phyloP scores from a whole-genome alignment of 2,329 filamentous ascomycete species.

The Epicoccum sorghinum region DNA sequence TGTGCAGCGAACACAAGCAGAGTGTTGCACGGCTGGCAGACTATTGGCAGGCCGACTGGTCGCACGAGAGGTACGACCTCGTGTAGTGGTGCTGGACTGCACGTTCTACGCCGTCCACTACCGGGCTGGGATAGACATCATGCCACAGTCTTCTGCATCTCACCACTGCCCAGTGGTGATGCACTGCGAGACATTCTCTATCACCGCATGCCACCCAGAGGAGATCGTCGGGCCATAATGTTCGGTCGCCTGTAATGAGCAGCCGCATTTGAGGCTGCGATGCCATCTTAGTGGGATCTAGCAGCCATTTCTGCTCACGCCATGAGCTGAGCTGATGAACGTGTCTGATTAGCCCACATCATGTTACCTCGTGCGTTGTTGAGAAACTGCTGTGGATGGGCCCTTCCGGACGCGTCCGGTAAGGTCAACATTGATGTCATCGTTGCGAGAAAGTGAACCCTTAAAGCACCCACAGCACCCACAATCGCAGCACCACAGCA shows the following conservation, averaged over 20 bases:
- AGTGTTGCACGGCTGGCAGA: no score
- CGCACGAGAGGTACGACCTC: no score
- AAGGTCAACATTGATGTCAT: conserved; percentile 17
- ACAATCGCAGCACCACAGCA: conserved; percentile 1
- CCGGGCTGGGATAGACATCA: not conserved
- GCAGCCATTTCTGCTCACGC: conserved; percentile 22
- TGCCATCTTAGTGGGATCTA: not conserved
- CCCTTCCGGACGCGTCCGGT: conserved; percentile 12
- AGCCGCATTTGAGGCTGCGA: conserved; percentile 1
- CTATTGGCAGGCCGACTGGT: no score
- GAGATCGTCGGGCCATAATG: not conserved
- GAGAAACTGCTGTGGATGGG: conserved; percentile 3
- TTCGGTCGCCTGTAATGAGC: not conserved
- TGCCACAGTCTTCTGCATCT: conserved; percentile 1
- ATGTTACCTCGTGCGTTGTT: conserved; percentile 20
- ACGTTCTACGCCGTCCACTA: not conserved
- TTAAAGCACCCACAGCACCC: conserved; percentile 9
- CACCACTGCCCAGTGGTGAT: conserved; percentile 1
- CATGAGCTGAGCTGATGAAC: conserved; percentile 28
- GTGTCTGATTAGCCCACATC: conserved; percentile 17
- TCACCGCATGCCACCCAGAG: conserved; percentile 6
- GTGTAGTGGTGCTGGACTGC: no score
- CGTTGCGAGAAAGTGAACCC: not conserved
- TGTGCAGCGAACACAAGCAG: no score
- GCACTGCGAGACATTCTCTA: not conserved